Conservation (phyloP, 2,329 filamentous ascomycete species). For the Teratosphaeria gauchensis region DNA sequence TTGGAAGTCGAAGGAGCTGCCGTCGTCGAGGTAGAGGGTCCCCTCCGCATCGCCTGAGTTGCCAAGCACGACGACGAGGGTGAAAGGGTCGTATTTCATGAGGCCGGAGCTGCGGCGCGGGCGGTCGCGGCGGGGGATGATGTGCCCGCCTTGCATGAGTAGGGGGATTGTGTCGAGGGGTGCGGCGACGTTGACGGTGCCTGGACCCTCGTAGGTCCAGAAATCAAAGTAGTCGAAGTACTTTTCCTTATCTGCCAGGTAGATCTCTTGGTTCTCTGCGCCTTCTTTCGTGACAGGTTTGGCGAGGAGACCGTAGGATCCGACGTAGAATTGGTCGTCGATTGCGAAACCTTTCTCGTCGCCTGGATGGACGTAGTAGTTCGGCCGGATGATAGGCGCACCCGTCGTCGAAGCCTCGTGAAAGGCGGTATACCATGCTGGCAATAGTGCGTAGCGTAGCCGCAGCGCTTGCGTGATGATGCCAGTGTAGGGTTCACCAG, state of each 20-base stretch:
- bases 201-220: constrained; percentile 61
- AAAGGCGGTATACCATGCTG: constrained; percentile 95
- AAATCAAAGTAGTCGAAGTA: constrained; percentile 97
- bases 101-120: constrained; percentile 75
- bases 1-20: constrained; percentile 82
- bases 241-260: constrained; percentile 76
- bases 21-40: constrained; percentile 83
- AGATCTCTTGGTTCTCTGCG: constrained; percentile 63
- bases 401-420: constrained; percentile 76
- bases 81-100: constrained; percentile 94
- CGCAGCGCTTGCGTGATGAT: constrained; percentile 84
- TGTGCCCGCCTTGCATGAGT: constrained; percentile 85
- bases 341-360: constrained; percentile 81
- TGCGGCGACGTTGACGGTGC: constrained; percentile 63
- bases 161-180: constrained; percentile 81
- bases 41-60: constrained; percentile 65
- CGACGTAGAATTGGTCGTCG: constrained; percentile 90
- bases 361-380: constrained; percentile 82
- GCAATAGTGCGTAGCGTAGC: constrained; percentile 79
- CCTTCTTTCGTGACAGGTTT: constrained; percentile 81
- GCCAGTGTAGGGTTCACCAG: constrained; percentile 70
- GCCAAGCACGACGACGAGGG: constrained; percentile 66
- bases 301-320: constrained; percentile 76
- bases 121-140: constrained; percentile 81
- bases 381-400: constrained; percentile 78